Base-by-base conservation (phyloP, 2,329 filamentous ascomycete genomes). In the Hymenoscyphus scutula region DNA sequence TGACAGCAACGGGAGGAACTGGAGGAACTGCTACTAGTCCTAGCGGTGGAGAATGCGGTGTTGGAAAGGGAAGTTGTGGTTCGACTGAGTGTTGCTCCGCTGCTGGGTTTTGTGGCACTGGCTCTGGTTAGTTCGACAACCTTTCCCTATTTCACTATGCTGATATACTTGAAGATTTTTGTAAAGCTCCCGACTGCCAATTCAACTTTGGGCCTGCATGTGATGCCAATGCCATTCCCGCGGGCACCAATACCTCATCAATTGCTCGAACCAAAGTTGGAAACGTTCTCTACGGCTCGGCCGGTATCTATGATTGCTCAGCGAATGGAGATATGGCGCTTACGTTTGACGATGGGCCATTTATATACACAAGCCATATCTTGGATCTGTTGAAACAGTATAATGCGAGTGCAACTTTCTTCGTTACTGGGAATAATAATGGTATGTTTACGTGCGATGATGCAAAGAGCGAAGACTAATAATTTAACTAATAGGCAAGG, bases 291-390 rank as follows among this genome's bases (percentile, higher is more conserved):
- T 87, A 88, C 63, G 85, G 85, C n/a, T 78, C 82, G 37, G 78
- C 74, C 11, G 81, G 82, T 29, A 84, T 89, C 64, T 84, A 84
- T 68, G 76, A 79, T 65, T 86, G 84, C 66, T 75, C 75, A n/a
- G 77, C 77, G n/a, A 77, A 80, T 2, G 84, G 86, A 59, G 84
- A 83, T 11, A 80, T 90, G 68, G 87, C 87, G 19, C 73, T 90
- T 61, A 89, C 87, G 0, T 90, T 84, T 68, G 87, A 90, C 68
- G 87, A 89, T 69, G 87, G 87, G 1, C 87, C 87, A 13, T 83
- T 82, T 65, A 75, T 80, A 30, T 88, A 85, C 73, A 89, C 87
- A 0, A 75, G 76, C 48, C 81, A 86, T 64, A 79, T 90, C 13
- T 78, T 90, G 29, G 83, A 89, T 70, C 76, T 87, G 51, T 79